phyloP scores from a whole-genome alignment of 2,329 filamentous ascomycete genomes.

The Phialophora tarda region DNA sequence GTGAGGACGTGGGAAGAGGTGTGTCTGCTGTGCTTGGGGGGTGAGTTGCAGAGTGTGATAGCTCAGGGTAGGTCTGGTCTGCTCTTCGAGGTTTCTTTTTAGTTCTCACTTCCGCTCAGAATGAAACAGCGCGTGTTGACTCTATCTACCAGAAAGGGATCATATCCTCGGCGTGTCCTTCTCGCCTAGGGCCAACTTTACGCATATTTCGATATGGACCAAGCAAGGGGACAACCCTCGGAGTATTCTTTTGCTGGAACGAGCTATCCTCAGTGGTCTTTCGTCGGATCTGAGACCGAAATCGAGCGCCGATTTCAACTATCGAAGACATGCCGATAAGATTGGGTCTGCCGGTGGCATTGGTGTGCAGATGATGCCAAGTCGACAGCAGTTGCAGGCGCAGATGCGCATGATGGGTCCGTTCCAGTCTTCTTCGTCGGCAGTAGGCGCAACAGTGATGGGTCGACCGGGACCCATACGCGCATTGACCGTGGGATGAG shows the following conservation, averaged over 20 bases:
- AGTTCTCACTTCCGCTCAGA: neutral
- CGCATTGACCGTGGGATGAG: slow-evolving; percentile 23
- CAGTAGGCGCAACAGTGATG: neutral
- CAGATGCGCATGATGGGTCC: neutral
- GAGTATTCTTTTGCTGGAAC: slow-evolving; percentile 75
- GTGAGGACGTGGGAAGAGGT: slow-evolving; percentile 40
- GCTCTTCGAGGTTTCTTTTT: neutral
- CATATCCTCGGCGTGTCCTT: slow-evolving; percentile 86
- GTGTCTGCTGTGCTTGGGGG: slow-evolving; percentile 39
- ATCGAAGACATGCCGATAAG: slow-evolving; percentile 91
- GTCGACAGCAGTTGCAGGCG: slow-evolving; percentile 2
- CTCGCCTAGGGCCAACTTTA: slow-evolving; percentile 85
- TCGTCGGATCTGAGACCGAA: slow-evolving; percentile 75
- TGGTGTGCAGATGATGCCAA: slow-evolving; percentile 28
- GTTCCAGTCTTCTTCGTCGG: neutral
- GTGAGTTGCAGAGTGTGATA: slow-evolving; percentile 65
- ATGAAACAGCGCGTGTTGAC: neutral
- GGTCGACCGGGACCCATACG: slow-evolving; percentile 16
- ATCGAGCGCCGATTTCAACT: slow-evolving; percentile 63
- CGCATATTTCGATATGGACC: slow-evolving; percentile 92
- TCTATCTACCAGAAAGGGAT: slow-evolving; percentile 67
- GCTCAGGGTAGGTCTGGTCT: slow-evolving; percentile 70
- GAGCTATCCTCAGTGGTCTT: slow-evolving; percentile 74
- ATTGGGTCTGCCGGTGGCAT: slow-evolving; percentile 62
- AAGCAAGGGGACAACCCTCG: slow-evolving; percentile 80